phyloP scores from a whole-genome alignment of 805 yeast genomes.

The Teunomyces funiuensis region DNA sequence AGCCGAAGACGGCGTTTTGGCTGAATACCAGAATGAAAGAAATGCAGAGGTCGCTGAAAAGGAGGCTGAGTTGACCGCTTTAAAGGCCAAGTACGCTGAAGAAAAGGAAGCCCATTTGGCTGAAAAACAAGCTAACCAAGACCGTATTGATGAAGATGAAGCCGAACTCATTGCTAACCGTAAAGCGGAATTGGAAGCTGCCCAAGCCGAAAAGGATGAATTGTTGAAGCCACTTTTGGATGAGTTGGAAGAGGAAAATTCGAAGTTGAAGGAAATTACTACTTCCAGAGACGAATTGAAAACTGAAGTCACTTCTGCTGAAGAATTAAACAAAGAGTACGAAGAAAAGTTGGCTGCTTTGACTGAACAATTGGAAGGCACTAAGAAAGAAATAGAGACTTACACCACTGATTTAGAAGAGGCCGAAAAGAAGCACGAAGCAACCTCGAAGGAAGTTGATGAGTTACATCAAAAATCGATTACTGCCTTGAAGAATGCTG shows the following conservation, averaged over 20 bases:
- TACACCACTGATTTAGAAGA: constrained; percentile 33
- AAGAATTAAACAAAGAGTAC: constrained; percentile 44
- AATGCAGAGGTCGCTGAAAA: constrained; percentile 30
- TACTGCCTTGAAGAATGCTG: constrained; percentile 26
- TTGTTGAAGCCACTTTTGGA: constrained; percentile 55
- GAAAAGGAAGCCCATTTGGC: constrained; percentile 43
- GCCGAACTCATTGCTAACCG: constrained; percentile 44
- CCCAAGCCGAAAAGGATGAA: constrained; percentile 55
- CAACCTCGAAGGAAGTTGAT: constrained; percentile 38
- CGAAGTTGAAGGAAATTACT: constrained; percentile 49
- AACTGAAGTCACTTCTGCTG: constrained; percentile 45
- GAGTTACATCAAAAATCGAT: constrained; percentile 28
- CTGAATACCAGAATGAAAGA: constrained; percentile 29
- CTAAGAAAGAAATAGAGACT: constrained; percentile 36
- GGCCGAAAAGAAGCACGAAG: constrained; percentile 37
- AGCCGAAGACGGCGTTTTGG: constrained; percentile 28
- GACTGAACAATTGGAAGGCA: constrained; percentile 42
- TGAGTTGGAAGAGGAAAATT: constrained; percentile 50
- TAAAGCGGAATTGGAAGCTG: constrained; percentile 44
- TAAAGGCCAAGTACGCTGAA: constrained; percentile 39
- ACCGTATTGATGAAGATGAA: constrained; percentile 44
- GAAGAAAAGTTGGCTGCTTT: constrained; percentile 46
- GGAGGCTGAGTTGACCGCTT: constrained; percentile 29
- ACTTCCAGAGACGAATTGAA: constrained; percentile 47
- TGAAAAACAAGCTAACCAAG: constrained; percentile 48